A percentile compares a stretch with the other conserved stretches of the same genome.
Evolutionary conservation across 108 stramenopile species (phyloP).

Genomic region (Aureococcus anophagefferens): DNA sequence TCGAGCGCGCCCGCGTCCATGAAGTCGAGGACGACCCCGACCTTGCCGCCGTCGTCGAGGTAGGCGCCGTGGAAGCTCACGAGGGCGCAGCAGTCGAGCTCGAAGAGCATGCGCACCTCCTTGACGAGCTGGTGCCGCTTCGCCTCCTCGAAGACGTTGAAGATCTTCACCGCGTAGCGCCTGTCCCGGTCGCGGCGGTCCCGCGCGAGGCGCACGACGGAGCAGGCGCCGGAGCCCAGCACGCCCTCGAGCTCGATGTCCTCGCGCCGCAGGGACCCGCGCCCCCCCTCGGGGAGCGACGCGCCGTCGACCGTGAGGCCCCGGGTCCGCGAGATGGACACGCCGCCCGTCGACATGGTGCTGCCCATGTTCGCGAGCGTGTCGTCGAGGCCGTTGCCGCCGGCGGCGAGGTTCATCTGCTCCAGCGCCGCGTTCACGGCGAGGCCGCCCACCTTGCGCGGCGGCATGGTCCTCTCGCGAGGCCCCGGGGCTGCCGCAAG

Average conservation of each 20-base stretch:
- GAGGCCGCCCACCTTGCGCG: too few species aligned
- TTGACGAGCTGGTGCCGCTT: slow-evolving; percentile 30
- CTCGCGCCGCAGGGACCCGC: background rate
- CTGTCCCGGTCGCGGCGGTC: too few species aligned
- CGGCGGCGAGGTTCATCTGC: too few species aligned
- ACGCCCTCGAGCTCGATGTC: background rate
- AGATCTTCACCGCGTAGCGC: slow-evolving; percentile 29
- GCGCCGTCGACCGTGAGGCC: background rate
- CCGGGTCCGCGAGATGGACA: background rate
- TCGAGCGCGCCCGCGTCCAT: slow-evolving; percentile 22
- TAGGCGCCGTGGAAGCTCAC: slow-evolving; percentile 18
- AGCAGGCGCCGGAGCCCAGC: background rate
- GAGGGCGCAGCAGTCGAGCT: slow-evolving; percentile 31
- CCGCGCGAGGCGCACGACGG: background rate
- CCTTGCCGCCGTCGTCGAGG: slow-evolving; percentile 12
- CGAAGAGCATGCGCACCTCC: slow-evolving; percentile 22
- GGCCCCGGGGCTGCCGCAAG: too few species aligned
- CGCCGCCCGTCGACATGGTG: background rate
- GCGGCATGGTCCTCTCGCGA: too few species aligned
- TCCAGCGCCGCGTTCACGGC: too few species aligned
- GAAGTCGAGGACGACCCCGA: slow-evolving; percentile 32
- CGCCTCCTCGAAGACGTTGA: slow-evolving; percentile 22
- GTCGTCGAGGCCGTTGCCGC: too few species aligned
- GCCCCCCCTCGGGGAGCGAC: background rate
- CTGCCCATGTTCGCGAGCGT: too few species aligned